Conservation (phyloP, 2,329 filamentous ascomycete species). For the Fusarium globosum region DNA sequence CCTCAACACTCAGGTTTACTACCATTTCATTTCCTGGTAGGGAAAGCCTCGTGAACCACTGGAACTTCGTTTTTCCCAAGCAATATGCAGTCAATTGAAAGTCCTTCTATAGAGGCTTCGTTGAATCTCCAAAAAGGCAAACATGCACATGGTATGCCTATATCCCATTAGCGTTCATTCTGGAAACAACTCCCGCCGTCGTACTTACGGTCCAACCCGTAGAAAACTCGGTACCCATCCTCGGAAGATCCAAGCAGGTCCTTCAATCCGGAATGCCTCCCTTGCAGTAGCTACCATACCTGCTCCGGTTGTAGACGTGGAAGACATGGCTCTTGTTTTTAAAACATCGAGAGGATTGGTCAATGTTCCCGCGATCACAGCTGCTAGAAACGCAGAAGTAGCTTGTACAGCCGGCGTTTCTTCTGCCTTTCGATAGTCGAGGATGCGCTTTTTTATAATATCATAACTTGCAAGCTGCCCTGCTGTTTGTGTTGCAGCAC, state of each 20-base stretch:
- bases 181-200: rapidly evolving
- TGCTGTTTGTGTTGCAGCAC: background rate
- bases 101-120: background rate
- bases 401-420: background rate
- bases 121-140: background rate
- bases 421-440: background rate
- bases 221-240: background rate
- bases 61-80: rapidly evolving
- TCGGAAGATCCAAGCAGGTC: background rate
- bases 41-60: rapidly evolving
- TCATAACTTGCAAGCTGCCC: background rate
- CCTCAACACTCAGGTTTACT: background rate
- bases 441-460: background rate
- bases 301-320: background rate
- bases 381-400: background rate
- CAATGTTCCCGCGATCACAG: background rate
- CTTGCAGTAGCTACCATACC: background rate
- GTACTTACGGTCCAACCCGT: background rate
- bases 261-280: background rate
- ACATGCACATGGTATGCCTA: conserved; percentile 1
- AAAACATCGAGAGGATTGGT: background rate
- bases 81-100: no score
- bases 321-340: background rate
- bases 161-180: background rate
- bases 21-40: background rate